phyloP scores from a whole-genome alignment of 345 rosid genomes.

The Murraya koenigii region DNA sequence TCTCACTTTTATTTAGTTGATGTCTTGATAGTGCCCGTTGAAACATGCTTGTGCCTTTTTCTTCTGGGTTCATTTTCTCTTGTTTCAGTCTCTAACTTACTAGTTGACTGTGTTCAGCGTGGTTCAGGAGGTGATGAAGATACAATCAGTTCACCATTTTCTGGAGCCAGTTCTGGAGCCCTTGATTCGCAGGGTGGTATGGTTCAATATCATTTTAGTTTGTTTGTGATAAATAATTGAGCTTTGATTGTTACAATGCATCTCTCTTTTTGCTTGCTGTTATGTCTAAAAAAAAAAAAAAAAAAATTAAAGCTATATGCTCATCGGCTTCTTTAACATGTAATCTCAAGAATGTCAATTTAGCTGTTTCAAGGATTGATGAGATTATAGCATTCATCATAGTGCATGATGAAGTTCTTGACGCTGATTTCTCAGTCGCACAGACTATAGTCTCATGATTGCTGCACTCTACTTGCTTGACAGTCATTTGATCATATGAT shows the following conservation, averaged over 20 bases:
- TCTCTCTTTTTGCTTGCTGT: background rate
- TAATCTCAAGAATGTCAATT: background rate
- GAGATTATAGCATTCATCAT: background rate
- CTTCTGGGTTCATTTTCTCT: background rate
- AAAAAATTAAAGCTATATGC: background rate
- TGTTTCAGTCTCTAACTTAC: conserved; percentile 17
- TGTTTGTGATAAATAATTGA: background rate
- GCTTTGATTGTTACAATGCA: background rate
- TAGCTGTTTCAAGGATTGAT: background rate
- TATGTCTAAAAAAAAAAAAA: background rate
- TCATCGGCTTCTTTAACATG: background rate
- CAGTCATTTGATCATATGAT: background rate
- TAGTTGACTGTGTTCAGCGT: conserved; percentile 52
- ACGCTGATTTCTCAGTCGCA: background rate
- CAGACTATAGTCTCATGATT: background rate
- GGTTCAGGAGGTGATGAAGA: conserved; percentile 86
- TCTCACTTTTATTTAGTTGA: background rate
- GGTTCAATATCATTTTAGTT: conserved; percentile 11
- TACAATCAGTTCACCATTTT: conserved; percentile 61
- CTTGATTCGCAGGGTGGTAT: conserved; percentile 91
- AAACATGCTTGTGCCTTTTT: background rate
- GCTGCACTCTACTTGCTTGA: background rate
- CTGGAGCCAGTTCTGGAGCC: conserved; percentile 95
- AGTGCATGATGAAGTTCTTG: no score
- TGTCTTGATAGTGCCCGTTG: background rate